Conservation (phyloP, 2,329 filamentous ascomycete species). For the Elsinoe necatrix region DNA sequence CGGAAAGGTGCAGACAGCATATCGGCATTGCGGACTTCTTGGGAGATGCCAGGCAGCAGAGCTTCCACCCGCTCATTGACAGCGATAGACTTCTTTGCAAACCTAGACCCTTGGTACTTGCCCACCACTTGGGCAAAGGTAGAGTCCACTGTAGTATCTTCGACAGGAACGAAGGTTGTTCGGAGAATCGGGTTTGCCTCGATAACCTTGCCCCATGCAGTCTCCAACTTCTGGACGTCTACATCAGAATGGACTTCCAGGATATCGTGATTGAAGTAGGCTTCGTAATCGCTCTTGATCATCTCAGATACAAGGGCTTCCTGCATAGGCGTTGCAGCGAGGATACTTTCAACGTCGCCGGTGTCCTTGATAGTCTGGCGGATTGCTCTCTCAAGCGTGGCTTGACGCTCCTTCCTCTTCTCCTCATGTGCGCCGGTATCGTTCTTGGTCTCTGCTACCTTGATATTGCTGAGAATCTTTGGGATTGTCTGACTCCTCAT, state of each 20-base stretch:
- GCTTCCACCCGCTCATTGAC: constrained; percentile 24
- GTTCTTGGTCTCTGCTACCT: constrained; percentile 14
- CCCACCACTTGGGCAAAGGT: constrained; percentile 51
- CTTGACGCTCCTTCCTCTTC: background rate
- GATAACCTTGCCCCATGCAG: constrained; percentile 56
- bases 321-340: constrained; percentile 75
- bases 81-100: constrained; percentile 19
- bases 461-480: constrained; percentile 42
- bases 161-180: constrained; percentile 61
- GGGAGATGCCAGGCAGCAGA: constrained; percentile 28
- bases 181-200: constrained; percentile 60
- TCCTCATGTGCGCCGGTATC: constrained; percentile 8
- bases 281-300: constrained; percentile 60
- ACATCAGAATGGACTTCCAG: constrained; percentile 50
- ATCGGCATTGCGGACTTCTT: constrained; percentile 33
- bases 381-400: constrained; percentile 5
- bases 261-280: constrained; percentile 82
- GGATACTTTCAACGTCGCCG: constrained; percentile 44
- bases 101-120: constrained; percentile 27
- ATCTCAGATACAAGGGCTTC: constrained; percentile 81
- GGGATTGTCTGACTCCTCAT: constrained; percentile 63
- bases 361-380: constrained; percentile 14
- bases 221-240: constrained; percentile 48
- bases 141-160: constrained; percentile 48
- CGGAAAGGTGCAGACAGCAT: constrained; percentile 21